These are phyloP conservation scores for Magnaporthiopsis incrustans DNA, from an alignment of 2,329 filamentous ascomycete genomes.

Conservation along the genomic window DNA sequence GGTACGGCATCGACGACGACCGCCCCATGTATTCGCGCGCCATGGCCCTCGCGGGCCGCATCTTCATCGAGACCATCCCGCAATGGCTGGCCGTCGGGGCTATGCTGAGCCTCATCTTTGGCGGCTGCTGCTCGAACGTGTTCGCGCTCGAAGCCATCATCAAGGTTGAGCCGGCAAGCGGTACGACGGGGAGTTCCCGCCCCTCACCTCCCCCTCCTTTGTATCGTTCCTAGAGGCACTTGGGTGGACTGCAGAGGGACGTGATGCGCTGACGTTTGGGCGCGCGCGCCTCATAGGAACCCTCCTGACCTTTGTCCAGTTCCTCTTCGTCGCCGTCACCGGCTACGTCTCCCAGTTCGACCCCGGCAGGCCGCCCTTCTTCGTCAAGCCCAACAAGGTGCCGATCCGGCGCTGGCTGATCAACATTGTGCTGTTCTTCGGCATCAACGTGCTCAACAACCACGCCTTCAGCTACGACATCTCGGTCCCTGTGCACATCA, in stretches of 20 bases:
- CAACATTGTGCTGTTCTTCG: slow-evolving; percentile 86
- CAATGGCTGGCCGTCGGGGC: slow-evolving; percentile 54
- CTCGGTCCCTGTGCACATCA: slow-evolving; percentile 93
- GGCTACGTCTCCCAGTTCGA: slow-evolving; percentile 73
- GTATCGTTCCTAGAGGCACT: no score
- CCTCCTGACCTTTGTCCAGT: slow-evolving; percentile 83
- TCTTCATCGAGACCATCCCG: slow-evolving; percentile 51
- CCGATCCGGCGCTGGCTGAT: slow-evolving; percentile 78
- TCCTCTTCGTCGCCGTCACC: slow-evolving; percentile 70
- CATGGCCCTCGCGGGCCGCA: slow-evolving; percentile 41
- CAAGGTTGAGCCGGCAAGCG: slow-evolving; percentile 82
- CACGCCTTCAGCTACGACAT: slow-evolving; percentile 97
- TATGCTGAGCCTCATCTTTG: slow-evolving; percentile 84
- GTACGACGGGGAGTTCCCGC: slow-evolving; percentile 33
- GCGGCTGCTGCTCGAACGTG: slow-evolving; percentile 63
- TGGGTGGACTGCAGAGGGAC: background rate
- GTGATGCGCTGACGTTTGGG: background rate
- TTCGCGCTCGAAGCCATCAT: slow-evolving; percentile 93
- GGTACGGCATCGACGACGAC: slow-evolving; percentile 47
- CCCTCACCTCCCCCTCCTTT: background rate
- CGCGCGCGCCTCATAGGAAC: slow-evolving; percentile 47
- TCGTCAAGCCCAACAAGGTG: slow-evolving; percentile 68
- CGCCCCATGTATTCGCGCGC: slow-evolving; percentile 40
- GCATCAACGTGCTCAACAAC: slow-evolving; percentile 94
- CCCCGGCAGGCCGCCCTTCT: slow-evolving; percentile 56